A percentile compares a stretch with the other conserved stretches of the same genome.
Conservation (phyloP, 768 basidiomycete species). For the Tylopilus vinaceipallidus region DNA sequence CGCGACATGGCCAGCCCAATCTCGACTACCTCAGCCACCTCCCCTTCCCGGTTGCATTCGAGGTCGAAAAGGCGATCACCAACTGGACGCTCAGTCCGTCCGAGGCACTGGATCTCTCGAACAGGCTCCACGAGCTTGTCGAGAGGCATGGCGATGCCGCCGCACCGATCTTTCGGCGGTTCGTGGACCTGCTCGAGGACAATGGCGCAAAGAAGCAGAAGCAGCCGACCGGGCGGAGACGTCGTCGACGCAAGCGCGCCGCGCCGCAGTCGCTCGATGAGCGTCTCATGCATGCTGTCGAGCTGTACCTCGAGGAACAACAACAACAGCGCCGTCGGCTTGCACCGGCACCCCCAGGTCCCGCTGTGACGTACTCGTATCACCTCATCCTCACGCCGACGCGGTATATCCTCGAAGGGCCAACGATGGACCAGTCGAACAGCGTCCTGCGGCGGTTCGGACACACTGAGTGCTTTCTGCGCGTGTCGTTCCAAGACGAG, state of each 20-base stretch:
- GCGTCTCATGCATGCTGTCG: constrained; percentile 15
- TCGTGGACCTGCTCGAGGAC: constrained; percentile 23
- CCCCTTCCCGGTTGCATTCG: constrained; percentile 37
- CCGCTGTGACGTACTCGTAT: constrained; percentile 32
- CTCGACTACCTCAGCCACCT: constrained; percentile 29
- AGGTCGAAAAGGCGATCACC: constrained; percentile 37
- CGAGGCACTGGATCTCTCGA: constrained; percentile 24
- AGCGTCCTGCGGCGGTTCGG: constrained; percentile 37
- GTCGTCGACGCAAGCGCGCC: not conserved
- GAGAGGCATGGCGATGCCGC: constrained; percentile 10
- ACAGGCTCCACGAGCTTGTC: constrained; percentile 21
- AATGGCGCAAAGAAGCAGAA: not conserved
- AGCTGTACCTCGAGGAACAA: constrained; percentile 24
- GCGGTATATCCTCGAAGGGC: constrained; percentile 38
- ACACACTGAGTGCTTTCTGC: constrained; percentile 43
- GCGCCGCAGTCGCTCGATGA: constrained; percentile 10
- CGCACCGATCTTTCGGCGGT: constrained; percentile 24
- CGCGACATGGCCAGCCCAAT: not conserved
- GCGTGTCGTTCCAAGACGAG: constrained; percentile 50
- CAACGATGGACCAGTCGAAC: constrained; percentile 38
- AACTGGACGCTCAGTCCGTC: constrained; percentile 24
- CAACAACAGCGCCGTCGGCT: constrained; percentile 25
- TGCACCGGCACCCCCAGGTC: constrained; percentile 16
- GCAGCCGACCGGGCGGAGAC: not conserved
- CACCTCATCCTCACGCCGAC: constrained; percentile 42